Percentiles rank a stretch among this genome's conserved stretches.
These are phyloP conservation scores for Pseudevernia furfuracea DNA, from an alignment of 495 filamentous ascomycete genomes.

Conservation along the genomic window DNA sequence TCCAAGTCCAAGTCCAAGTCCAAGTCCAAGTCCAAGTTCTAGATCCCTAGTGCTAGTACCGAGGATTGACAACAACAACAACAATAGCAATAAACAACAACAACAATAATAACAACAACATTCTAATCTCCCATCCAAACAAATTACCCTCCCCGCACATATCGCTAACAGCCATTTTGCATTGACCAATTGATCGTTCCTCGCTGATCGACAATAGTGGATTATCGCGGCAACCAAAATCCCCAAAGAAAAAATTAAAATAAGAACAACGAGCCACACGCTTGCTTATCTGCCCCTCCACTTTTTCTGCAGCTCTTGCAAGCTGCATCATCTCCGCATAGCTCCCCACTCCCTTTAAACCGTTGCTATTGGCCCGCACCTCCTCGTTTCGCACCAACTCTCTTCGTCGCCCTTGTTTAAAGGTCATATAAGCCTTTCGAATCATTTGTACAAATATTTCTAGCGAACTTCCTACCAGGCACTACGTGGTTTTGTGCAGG, in stretches of 20 bases:
- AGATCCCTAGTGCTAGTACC: too few relatives aligned
- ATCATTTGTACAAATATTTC: background rate
- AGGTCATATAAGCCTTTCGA: background rate
- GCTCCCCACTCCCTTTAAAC: background rate
- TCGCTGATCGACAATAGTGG: background rate
- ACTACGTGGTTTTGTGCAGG: background rate
- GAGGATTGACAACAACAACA: too few relatives aligned
- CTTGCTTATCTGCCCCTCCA: slow-evolving; percentile 3
- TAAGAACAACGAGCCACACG: background rate
- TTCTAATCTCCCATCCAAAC: too few relatives aligned
- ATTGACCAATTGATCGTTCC: background rate
- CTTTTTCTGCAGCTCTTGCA: slow-evolving; percentile 2
- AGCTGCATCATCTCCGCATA: slow-evolving; percentile 3
- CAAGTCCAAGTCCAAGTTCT: too few relatives aligned
- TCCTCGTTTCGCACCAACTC: background rate
- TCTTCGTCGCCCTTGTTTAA: background rate
- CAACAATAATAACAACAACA: too few relatives aligned
- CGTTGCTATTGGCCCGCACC: background rate
- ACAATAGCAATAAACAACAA: too few relatives aligned
- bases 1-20: too few relatives aligned
- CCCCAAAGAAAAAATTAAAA: too few relatives aligned
- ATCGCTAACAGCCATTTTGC: too few relatives aligned
- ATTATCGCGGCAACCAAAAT: background rate
- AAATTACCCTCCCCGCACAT: too few relatives aligned
- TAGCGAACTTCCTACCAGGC: background rate